Percentiles rank a stretch among this genome's conserved stretches.
phyloP scores from a whole-genome alignment of 2,329 filamentous ascomycete species.

The Niveomyces coronatus region DNA sequence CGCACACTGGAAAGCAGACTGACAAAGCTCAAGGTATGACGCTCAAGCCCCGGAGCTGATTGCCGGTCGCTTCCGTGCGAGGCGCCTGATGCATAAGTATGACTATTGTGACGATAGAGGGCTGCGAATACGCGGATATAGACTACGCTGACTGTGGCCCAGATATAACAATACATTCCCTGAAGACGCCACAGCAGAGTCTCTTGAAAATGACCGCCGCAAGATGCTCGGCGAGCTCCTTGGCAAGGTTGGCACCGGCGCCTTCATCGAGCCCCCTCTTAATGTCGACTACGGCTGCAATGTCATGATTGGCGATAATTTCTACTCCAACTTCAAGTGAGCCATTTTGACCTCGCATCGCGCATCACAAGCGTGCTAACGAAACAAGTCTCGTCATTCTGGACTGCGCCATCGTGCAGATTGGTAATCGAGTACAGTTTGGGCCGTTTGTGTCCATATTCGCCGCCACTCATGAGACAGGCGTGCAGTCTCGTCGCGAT shows the following conservation, averaged over 20 bases:
- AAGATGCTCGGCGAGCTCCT: constrained; percentile 39
- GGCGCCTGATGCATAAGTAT: constrained; percentile 46
- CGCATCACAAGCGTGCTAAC: background rate
- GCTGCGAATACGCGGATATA: background rate
- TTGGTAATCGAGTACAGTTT: constrained; percentile 61
- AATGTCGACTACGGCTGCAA: constrained; percentile 58
- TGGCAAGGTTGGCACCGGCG: constrained; percentile 37
- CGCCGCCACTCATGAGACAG: constrained; percentile 61
- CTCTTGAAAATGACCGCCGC: constrained; percentile 29
- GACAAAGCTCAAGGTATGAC: constrained; percentile 34
- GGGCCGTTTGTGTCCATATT: constrained; percentile 64
- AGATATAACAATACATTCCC: constrained; percentile 41
- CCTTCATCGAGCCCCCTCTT: constrained; percentile 51
- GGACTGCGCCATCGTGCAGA: constrained; percentile 60
- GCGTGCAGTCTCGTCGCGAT: constrained; percentile 39
- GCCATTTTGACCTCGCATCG: background rate
- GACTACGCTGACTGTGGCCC: background rate
- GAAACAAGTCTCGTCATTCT: constrained; percentile 45
- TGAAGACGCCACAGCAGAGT: constrained; percentile 31
- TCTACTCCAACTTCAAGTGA: constrained; percentile 46
- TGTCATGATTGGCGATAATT: constrained; percentile 48
- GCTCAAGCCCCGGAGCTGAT: constrained; percentile 36
- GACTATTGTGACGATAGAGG: background rate
- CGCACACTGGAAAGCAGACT: constrained; percentile 3
- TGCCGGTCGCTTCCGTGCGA: constrained; percentile 41